phyloP scores from a whole-genome alignment of 768 basidiomycete species.

The Atractiella rhizophila region DNA sequence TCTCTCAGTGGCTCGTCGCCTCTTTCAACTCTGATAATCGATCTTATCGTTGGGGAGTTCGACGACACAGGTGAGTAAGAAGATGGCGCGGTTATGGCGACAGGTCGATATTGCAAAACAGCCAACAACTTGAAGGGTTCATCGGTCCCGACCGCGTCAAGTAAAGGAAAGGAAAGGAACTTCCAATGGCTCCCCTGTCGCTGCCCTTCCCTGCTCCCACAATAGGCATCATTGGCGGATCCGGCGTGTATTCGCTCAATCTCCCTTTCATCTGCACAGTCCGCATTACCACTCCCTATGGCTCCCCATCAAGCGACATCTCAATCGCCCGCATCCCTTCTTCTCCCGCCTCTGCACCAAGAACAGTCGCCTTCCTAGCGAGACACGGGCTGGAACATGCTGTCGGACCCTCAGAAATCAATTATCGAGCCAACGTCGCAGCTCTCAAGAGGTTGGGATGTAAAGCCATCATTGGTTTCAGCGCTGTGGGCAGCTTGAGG shows the following conservation, averaged over 20 bases:
- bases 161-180: too few relatives aligned
- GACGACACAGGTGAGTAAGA: too few relatives aligned
- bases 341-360: slow-evolving; percentile 28
- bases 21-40: too few relatives aligned
- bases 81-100: too few relatives aligned
- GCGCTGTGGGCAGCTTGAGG: slow-evolving; percentile 75
- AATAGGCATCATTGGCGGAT: slow-evolving; percentile 14
- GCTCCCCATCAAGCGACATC: slow-evolving; percentile 41
- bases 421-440: slow-evolving; percentile 74
- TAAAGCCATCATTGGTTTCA: slow-evolving; percentile 70
- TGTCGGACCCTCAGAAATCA: slow-evolving; percentile 54
- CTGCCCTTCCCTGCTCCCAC: neutral
- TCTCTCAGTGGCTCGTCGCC: too few relatives aligned
- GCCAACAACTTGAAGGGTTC: too few relatives aligned
- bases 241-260: slow-evolving; percentile 71
- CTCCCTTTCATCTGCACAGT: slow-evolving; percentile 51
- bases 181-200: too few relatives aligned
- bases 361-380: slow-evolving; percentile 60
- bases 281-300: slow-evolving; percentile 57
- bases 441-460: slow-evolving; percentile 81
- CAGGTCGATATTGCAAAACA: too few relatives aligned
- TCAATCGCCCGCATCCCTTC: slow-evolving; percentile 71
- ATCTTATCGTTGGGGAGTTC: too few relatives aligned
- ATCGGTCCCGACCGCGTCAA: too few relatives aligned
- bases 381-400: slow-evolving; percentile 66